Percentiles rank a stretch among this genome's conserved stretches.
These are phyloP conservation scores for Lactifluus pinguis DNA, from an alignment of 768 basidiomycete genomes.

Conservation along the genomic window DNA sequence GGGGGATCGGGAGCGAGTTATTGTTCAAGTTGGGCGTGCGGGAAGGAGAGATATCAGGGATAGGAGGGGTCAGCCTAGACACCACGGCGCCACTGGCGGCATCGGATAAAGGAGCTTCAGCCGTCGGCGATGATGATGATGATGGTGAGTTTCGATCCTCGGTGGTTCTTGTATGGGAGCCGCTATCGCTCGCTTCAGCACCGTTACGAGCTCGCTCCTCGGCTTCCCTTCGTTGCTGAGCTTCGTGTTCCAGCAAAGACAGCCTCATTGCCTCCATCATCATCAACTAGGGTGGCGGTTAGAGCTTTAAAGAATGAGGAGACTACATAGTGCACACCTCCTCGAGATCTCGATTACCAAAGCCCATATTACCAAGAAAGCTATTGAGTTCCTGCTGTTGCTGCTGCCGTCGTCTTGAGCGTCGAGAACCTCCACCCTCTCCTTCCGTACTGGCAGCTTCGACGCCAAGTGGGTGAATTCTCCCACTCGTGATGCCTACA, in stretches of 20 bases:
- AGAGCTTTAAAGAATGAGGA: neutral
- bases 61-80: neutral
- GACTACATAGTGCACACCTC: constrained; percentile 46
- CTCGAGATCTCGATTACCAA: constrained; percentile 84
- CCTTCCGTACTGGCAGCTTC: constrained; percentile 44
- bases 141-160: constrained; percentile 2
- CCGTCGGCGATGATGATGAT: neutral
- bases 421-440: constrained; percentile 36
- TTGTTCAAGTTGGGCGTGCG: neutral
- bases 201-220: constrained; percentile 57
- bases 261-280: constrained; percentile 98
- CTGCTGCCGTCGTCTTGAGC: constrained; percentile 50
- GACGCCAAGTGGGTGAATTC: constrained; percentile 58
- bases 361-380: constrained; percentile 49
- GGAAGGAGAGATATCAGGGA: neutral
- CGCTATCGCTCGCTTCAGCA: constrained; percentile 22
- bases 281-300: constrained; percentile 70
- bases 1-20: neutral
- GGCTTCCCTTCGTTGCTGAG: constrained; percentile 72
- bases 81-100: neutral
- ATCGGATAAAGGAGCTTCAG: constrained; percentile 1
- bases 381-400: constrained; percentile 52
- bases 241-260: constrained; percentile 90
- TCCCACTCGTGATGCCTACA: constrained; percentile 88
- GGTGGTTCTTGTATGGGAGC: constrained; percentile 1